Evolutionary conservation across 2,329 filamentous ascomycete genomes (phyloP).

Genomic region (Aureobasidium sp.): DNA sequence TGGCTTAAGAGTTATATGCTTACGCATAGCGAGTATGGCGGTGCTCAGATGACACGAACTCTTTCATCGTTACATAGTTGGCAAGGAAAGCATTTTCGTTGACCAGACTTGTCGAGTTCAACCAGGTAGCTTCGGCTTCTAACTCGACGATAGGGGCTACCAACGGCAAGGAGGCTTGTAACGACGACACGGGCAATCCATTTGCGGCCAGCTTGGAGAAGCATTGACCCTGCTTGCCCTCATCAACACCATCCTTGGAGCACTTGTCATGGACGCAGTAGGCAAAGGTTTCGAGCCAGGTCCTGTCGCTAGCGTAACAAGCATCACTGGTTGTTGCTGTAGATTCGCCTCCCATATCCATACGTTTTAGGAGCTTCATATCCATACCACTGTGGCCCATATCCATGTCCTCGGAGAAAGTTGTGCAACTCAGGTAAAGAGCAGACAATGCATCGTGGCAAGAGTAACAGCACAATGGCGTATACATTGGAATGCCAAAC

Average conservation of each 20-base stretch:
- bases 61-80: conserved; percentile 20
- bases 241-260: conserved; percentile 6
- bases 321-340: conserved; percentile 16
- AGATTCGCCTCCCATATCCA: conserved; percentile 6
- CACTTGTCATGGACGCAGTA: conserved; percentile 23
- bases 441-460: conserved; percentile 16
- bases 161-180: background rate
- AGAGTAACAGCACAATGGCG: conserved; percentile 19
- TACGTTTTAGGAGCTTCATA: background rate
- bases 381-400: background rate
- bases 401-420: background rate
- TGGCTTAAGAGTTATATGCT: background rate
- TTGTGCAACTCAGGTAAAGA: conserved; percentile 9
- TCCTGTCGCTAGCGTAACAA: conserved; percentile 22
- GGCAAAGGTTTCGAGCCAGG: conserved; percentile 22
- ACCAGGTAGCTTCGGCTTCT: background rate
- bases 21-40: conserved; percentile 25
- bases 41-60: conserved; percentile 23
- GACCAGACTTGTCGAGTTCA: conserved; percentile 26
- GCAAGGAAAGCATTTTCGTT: conserved; percentile 20
- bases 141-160: conserved; percentile 11
- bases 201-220: background rate
- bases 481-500: conserved; percentile 18
- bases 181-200: background rate
- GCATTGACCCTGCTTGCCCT: background rate